These are phyloP conservation scores for Paecilomyces dactylethromorphus DNA, from an alignment of 2,329 filamentous ascomycete genomes.

Conservation along the genomic window DNA sequence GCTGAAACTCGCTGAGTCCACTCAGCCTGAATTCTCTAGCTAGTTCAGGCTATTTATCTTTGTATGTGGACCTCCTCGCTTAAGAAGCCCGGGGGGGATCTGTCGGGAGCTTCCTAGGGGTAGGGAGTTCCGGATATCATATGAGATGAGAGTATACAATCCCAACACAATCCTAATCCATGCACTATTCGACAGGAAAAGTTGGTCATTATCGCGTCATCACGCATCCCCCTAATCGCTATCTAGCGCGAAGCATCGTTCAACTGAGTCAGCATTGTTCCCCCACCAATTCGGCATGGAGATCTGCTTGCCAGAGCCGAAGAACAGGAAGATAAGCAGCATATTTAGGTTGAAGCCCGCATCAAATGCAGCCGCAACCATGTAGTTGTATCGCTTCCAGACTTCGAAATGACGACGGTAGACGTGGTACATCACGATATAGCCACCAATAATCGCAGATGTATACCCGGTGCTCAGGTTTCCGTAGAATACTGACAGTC, in stretches of 20 bases:
- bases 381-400: conserved; percentile 57
- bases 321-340: conserved; percentile 55
- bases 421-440: conserved; percentile 54
- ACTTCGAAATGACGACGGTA: conserved; percentile 51
- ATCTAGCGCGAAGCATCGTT: conserved; percentile 54
- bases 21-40: too few relatives aligned
- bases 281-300: conserved; percentile 61
- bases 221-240: background rate
- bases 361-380: conserved; percentile 56
- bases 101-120: too few relatives aligned
- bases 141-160: too few relatives aligned
- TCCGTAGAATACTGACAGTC: conserved; percentile 51
- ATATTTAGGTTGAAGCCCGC: conserved; percentile 58
- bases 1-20: too few relatives aligned
- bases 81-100: too few relatives aligned
- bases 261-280: conserved; percentile 48
- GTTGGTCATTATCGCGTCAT: background rate
- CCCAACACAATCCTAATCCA: too few relatives aligned
- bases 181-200: background rate
- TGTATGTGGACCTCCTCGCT: too few relatives aligned
- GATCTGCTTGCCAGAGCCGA: conserved; percentile 51
- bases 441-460: conserved; percentile 53
- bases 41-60: too few relatives aligned
- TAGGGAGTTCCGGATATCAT: too few relatives aligned
- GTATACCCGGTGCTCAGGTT: conserved; percentile 56